Conservation (phyloP, 202 grass and related monocot genomes). For the Zizania palustris region DNA sequence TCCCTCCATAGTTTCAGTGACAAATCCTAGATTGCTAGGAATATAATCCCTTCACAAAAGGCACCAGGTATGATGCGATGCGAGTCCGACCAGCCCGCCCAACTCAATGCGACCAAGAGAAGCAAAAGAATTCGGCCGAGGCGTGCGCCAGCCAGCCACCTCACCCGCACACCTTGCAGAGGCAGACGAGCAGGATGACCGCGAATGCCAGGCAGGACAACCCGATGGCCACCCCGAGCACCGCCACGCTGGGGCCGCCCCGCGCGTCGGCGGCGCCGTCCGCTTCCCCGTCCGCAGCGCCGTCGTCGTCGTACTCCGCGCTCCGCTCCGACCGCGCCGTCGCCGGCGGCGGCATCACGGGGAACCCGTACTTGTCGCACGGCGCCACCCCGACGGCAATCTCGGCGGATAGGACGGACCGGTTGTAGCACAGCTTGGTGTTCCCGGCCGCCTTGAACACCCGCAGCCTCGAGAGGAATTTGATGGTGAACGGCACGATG, state of each 20-base stretch:
- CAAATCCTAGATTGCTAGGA: background rate
- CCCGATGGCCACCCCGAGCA: slow-evolving; percentile 89
- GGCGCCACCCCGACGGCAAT: slow-evolving; percentile 70
- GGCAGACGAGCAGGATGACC: slow-evolving; percentile 79
- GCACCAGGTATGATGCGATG: too few relatives aligned
- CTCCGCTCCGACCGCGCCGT: slow-evolving; percentile 63
- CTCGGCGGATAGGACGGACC: slow-evolving; percentile 60
- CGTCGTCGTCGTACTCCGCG: slow-evolving; percentile 61
- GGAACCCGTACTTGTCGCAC: slow-evolving; percentile 82
- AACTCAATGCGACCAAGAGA: background rate
- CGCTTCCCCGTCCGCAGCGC: slow-evolving; percentile 44
- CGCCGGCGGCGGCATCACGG: slow-evolving; percentile 61
- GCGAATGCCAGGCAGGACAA: slow-evolving; percentile 82
- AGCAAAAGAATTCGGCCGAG: background rate
- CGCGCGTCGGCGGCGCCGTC: slow-evolving; percentile 29
- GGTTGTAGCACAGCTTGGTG: slow-evolving; percentile 86
- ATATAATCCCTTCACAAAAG: too few relatives aligned
- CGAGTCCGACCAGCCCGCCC: background rate
- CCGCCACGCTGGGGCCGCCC: slow-evolving; percentile 68
- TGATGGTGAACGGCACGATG: slow-evolving; percentile 64
- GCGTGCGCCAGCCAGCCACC: background rate
- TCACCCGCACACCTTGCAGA: slow-evolving; percentile 88
- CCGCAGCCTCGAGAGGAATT: slow-evolving; percentile 60
- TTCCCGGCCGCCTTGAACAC: slow-evolving; percentile 85
- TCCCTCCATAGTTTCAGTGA: background rate